These are phyloP conservation scores for Raddia distichophylla DNA, from an alignment of 176 grass and related monocot genomes.

Conservation along the genomic window DNA sequence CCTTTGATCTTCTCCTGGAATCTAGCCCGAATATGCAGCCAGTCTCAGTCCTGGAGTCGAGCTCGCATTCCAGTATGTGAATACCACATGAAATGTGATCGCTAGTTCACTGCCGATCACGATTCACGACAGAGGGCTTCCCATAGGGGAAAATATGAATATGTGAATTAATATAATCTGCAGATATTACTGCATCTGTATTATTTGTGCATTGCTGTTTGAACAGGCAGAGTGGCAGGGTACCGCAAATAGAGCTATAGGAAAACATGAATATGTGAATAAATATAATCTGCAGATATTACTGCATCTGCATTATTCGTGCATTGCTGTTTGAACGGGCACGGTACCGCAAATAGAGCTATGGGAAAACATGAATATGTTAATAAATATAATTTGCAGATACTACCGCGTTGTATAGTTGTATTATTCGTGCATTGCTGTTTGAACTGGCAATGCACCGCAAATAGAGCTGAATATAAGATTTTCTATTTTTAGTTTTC, in stretches of 20 bases:
- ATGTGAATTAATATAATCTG: background rate
- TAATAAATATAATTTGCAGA: background rate
- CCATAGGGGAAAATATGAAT: background rate
- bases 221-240: too few species aligned
- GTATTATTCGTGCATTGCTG: background rate
- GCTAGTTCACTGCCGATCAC: too few species aligned
- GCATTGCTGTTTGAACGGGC: background rate
- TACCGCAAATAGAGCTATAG: too few species aligned
- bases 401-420: background rate
- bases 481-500: too few species aligned
- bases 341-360: too few species aligned
- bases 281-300: background rate
- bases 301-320: background rate
- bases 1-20: slow-evolving; percentile 72
- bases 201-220: background rate
- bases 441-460: background rate
- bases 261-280: background rate
- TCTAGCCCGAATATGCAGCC: background rate
- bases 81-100: background rate
- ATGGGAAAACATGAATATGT: background rate
- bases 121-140: background rate
- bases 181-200: background rate
- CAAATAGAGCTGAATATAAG: too few species aligned
- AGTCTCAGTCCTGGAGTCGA: background rate
- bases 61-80: slow-evolving; percentile 36